Evolutionary conservation across 148 eudicot genomes (phyloP).

Genomic region (Rhododendron griersonianum): DNA sequence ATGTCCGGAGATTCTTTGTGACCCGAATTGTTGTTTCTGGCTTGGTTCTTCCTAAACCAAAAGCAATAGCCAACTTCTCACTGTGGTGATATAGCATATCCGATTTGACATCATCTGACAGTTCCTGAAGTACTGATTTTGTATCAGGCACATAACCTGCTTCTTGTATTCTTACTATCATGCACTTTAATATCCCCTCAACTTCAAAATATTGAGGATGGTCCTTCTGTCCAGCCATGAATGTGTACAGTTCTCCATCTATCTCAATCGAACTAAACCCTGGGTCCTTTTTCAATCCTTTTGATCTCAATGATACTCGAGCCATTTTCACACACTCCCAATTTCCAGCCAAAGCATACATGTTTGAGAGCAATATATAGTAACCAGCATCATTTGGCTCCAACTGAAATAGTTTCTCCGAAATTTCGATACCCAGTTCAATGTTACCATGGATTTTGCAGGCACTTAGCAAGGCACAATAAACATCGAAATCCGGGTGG

Average conservation of each 20-base stretch:
- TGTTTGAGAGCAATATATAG: conserved; percentile 38
- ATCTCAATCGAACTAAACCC: conserved; percentile 42
- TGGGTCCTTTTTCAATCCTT: conserved; percentile 43
- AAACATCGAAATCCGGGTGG: conserved; percentile 26
- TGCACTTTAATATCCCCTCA: conserved; percentile 2
- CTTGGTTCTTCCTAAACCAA: conserved; percentile 17
- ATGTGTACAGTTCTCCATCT: conserved; percentile 18
- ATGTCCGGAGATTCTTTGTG: conserved; percentile 19
- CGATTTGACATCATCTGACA: conserved; percentile 18
- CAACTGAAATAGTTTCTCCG: conserved; percentile 26
- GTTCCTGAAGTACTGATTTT: conserved; percentile 12
- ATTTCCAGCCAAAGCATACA: conserved; percentile 48
- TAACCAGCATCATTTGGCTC: conserved; percentile 40
- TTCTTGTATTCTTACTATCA: conserved; percentile 11
- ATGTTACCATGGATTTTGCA: conserved; percentile 40
- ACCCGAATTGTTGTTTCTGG: conserved; percentile 10
- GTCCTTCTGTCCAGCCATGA: conserved; percentile 26
- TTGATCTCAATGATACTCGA: conserved; percentile 21
- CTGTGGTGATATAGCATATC: conserved; percentile 23
- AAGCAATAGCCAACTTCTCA: conserved; percentile 22
- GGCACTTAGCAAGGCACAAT: conserved; percentile 47
- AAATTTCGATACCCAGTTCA: conserved; percentile 36
- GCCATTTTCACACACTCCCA: conserved; percentile 26
- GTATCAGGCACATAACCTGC: conserved; percentile 19
- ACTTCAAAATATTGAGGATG: conserved; percentile 26